Conservation (phyloP, 768 basidiomycete genomes). For the Leccinum incarnatum region DNA sequence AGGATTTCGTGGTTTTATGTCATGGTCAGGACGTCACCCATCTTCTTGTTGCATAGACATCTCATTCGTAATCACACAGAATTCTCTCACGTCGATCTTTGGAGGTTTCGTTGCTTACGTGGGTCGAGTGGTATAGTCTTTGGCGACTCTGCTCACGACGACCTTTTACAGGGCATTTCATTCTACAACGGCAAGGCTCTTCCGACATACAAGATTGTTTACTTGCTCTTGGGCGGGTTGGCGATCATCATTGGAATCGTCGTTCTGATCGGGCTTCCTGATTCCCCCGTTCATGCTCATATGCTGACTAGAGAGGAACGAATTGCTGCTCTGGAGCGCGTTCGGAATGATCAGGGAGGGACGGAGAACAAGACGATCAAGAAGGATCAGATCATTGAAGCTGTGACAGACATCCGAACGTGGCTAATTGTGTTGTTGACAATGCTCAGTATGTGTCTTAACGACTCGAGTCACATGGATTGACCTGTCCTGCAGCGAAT, state of each 20-base stretch:
- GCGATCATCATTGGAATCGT: constrained; percentile 56
- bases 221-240: constrained; percentile 56
- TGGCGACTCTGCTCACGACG: neutral
- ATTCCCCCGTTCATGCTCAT: constrained; percentile 60
- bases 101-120: constrained; percentile 67
- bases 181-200: constrained; percentile 47
- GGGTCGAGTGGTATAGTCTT: constrained; percentile 9
- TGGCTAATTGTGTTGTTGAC: constrained; percentile 63
- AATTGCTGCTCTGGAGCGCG: constrained; percentile 61
- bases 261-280: constrained; percentile 60
- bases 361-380: constrained; percentile 61
- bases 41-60: neutral
- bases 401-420: constrained; percentile 53
- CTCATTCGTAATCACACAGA: constrained; percentile 35
- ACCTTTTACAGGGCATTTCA: constrained; percentile 46
- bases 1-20: constrained; percentile 67
- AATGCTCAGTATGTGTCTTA: constrained; percentile 45
- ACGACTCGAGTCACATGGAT: neutral
- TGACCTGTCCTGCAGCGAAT: constrained; percentile 41
- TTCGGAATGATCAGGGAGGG: constrained; percentile 65
- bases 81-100: constrained; percentile 56
- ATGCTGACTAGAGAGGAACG: constrained; percentile 58
- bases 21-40: constrained; percentile 40
- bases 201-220: constrained; percentile 61
- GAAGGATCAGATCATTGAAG: constrained; percentile 55